phyloP scores from a whole-genome alignment of 2,329 filamentous ascomycete species.

The Pezicula neosporulosa region DNA sequence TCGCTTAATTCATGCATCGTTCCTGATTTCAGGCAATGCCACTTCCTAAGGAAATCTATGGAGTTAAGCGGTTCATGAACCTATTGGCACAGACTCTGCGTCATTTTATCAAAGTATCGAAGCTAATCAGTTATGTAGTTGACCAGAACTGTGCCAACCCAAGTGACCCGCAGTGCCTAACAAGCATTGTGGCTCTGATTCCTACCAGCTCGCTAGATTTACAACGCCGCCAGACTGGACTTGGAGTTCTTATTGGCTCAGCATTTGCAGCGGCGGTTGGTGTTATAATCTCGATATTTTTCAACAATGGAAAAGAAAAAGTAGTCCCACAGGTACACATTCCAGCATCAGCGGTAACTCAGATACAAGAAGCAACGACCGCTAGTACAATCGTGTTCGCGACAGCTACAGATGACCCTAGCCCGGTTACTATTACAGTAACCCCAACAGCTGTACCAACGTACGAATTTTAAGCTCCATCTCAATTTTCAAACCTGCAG shows the following conservation, averaged over 20 bases:
- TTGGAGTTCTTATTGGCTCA: too few species aligned
- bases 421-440: neutral
- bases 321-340: neutral
- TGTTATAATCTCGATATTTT: neutral
- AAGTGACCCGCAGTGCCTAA: neutral
- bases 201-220: neutral
- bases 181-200: neutral
- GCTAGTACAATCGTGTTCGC: neutral
- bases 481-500: neutral
- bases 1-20: too few species aligned
- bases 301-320: neutral
- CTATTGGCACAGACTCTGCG: too few species aligned
- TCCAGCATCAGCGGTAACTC: too few species aligned
- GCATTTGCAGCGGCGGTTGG: too few species aligned
- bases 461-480: neutral
- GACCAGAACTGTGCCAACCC: neutral
- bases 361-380: neutral
- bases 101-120: neutral
- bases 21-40: too few species aligned
- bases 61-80: too few species aligned
- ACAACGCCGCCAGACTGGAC: neutral
- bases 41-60: too few species aligned
- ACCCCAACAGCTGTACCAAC: neutral
- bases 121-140: neutral
- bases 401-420: neutral